A percentile compares a stretch with the other conserved stretches of the same genome.
These are phyloP conservation scores for Candida ipomoeae DNA, from an alignment of 805 yeast genomes.

Conservation along the genomic window DNA sequence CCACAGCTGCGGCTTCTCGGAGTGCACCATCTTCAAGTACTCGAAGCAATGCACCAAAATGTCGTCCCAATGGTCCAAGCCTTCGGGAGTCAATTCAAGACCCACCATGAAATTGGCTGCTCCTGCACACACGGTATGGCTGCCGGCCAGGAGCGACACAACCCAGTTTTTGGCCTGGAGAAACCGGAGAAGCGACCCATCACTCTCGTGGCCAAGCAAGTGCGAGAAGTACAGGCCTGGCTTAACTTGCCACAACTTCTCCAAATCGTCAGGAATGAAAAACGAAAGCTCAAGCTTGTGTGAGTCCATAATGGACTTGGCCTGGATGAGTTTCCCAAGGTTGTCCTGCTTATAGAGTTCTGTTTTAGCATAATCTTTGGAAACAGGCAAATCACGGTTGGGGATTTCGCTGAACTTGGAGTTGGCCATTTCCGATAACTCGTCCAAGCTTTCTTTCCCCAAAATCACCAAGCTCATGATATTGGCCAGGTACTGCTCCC, in stretches of 20 bases:
- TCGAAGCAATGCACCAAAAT: slow-evolving; percentile 62
- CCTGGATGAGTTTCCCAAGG: slow-evolving; percentile 52
- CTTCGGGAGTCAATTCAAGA: slow-evolving; percentile 71
- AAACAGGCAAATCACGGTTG: slow-evolving; percentile 43
- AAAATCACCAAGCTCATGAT: slow-evolving; percentile 82
- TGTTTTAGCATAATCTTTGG: slow-evolving; percentile 38
- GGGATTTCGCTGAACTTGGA: slow-evolving; percentile 61
- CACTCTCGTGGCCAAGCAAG: slow-evolving; percentile 87
- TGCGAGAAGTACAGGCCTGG: slow-evolving; percentile 76
- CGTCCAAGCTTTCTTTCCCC: slow-evolving; percentile 75
- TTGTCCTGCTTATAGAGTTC: slow-evolving; percentile 49
- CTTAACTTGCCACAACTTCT: slow-evolving; percentile 54
- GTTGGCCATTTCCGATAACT: slow-evolving; percentile 65
- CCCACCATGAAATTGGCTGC: slow-evolving; percentile 64
- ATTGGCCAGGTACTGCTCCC: slow-evolving; percentile 72
- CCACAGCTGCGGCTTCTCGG: slow-evolving; percentile 69
- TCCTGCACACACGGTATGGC: slow-evolving; percentile 60
- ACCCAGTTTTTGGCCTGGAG: slow-evolving; percentile 77
- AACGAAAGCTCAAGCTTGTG: slow-evolving; percentile 66
- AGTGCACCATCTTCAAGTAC: slow-evolving; percentile 58
- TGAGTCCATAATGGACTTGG: slow-evolving; percentile 79
- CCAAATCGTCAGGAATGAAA: slow-evolving; percentile 69
- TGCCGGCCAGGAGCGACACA: slow-evolving; percentile 70
- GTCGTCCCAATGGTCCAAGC: slow-evolving; percentile 59
- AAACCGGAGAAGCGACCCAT: slow-evolving; percentile 72